Evolutionary conservation across 106 monocot species (phyloP).

Genomic region (Phalaenopsis equestris): DNA sequence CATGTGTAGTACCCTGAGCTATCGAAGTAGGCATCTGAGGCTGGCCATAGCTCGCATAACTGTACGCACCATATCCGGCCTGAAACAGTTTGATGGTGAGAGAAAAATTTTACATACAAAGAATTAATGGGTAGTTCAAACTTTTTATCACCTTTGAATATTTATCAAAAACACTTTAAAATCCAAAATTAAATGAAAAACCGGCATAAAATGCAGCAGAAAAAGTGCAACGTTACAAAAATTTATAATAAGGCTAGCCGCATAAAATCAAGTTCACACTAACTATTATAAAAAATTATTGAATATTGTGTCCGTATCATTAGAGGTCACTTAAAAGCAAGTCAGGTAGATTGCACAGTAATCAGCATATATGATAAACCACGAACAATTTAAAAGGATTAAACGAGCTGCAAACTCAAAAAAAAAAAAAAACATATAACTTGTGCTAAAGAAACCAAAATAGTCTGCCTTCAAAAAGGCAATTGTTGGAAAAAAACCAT

Average conservation of each 20-base stretch:
- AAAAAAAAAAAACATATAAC: no score
- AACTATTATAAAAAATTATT: not conserved
- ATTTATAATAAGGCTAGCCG: not conserved
- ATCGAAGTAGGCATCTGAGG: conserved; percentile 43
- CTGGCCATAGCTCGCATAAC: conserved; percentile 56
- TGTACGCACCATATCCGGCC: conserved; percentile 76
- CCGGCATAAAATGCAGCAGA: not conserved
- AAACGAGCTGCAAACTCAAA: no score
- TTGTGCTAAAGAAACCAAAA: no score
- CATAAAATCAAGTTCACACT: not conserved
- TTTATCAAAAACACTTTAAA: not conserved
- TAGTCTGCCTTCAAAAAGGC: no score
- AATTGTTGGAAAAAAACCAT: no score
- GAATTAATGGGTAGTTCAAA: not conserved
- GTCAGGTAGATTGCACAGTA: not conserved
- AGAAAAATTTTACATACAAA: not conserved
- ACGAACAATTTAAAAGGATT: no score
- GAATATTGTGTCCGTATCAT: not conserved
- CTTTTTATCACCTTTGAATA: not conserved
- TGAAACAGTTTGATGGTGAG: conserved; percentile 11
- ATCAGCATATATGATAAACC: not conserved
- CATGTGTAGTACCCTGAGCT: conserved; percentile 53
- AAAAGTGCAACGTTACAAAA: not conserved
- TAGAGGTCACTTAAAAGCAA: not conserved
- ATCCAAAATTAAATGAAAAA: not conserved